Base-by-base conservation (phyloP, 352 stramenopile genomes). In the Blastocystis sp. region DNA sequence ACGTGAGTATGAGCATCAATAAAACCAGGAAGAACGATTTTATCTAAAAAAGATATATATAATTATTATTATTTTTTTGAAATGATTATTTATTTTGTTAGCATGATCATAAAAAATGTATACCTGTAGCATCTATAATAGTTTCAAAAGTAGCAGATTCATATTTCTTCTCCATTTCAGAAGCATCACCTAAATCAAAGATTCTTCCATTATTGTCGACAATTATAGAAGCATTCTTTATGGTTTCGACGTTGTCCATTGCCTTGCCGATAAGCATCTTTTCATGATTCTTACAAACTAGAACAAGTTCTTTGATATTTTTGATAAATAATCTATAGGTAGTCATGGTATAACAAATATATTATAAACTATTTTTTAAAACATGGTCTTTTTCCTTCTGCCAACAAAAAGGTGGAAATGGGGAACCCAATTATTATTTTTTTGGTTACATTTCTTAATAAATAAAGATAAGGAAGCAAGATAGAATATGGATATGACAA, bases 11-110 rank as follows among this genome's bases (percentile, higher is more conserved):
- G 77, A 37, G 73, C 76, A 44, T 84, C 77, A 6, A 84, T 75
- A 28, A 84, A 76, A 18, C 77, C 77, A 1, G 76, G 76, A 16
- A 84, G n/a, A n/a, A n/a, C n/a, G n/a, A n/a, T n/a, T n/a, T n/a
- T n/a, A n/a, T n/a, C n/a, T n/a, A n/a, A n/a, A n/a, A n/a, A n/a
- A n/a, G n/a, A n/a, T n/a, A n/a, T n/a, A n/a, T n/a, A n/a, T n/a
- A n/a, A n/a, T n/a, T n/a, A n/a, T n/a, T n/a, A n/a, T n/a, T n/a
- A n/a, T n/a, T n/a, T n/a, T n/a, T n/a, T n/a, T 64, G n/a, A 82
- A 69, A 34, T 77, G 79, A 36, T 75, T 67, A 27, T 39, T 39
- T 58, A 54, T 9, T 7, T 7, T 4, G 11, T 13, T 36, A 21
- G 37, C 1, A 11, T 34, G 16, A 21, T 13, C 4, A n/a, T 6